phyloP scores from a whole-genome alignment of 768 basidiomycete genomes.

The Leccinum longicurvipes region DNA sequence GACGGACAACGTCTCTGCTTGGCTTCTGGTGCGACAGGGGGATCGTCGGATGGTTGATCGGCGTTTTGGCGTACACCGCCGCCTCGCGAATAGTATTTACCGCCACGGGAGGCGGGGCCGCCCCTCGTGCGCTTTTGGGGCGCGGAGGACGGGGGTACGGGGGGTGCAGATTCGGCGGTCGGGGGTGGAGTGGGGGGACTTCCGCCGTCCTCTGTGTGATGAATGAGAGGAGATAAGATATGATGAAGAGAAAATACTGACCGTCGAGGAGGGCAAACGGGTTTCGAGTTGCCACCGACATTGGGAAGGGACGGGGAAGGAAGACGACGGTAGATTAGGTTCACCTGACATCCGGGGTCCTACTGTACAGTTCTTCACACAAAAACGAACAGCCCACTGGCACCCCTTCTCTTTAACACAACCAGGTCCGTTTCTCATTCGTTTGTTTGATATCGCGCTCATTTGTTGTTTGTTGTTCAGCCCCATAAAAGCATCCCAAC shows the following conservation, averaged over 20 bases:
- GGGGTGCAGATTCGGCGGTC: conserved; percentile 22
- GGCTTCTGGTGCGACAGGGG: conserved; percentile 31
- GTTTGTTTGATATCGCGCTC: background rate
- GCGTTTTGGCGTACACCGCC: conserved; percentile 50
- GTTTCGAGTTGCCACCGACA: conserved; percentile 91
- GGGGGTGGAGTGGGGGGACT: conserved; percentile 39
- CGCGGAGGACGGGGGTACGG: conserved; percentile 34
- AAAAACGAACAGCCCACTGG: conserved; percentile 18
- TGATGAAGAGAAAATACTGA: conserved; percentile 34
- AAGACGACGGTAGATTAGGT: background rate
- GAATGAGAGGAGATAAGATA: conserved; percentile 10
- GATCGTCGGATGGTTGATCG: conserved; percentile 36
- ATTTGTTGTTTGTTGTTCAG: conserved; percentile 6
- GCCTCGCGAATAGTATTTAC: conserved; percentile 69
- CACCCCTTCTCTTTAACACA: conserved; percentile 20
- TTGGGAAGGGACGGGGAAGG: conserved; percentile 31
- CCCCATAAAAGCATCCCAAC: conserved; percentile 81
- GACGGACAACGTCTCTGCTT: conserved; percentile 32
- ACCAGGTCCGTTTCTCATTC: conserved; percentile 45
- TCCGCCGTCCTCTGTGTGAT: conserved; percentile 43
- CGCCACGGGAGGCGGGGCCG: conserved; percentile 62
- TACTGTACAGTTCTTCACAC: conserved; percentile 37
- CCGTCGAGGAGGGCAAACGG: conserved; percentile 82
- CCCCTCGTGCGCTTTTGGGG: conserved; percentile 46
- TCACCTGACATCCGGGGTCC: conserved; percentile 39